phyloP scores from a whole-genome alignment of 2,329 filamentous ascomycete genomes.

The Kalmusia sp. region DNA sequence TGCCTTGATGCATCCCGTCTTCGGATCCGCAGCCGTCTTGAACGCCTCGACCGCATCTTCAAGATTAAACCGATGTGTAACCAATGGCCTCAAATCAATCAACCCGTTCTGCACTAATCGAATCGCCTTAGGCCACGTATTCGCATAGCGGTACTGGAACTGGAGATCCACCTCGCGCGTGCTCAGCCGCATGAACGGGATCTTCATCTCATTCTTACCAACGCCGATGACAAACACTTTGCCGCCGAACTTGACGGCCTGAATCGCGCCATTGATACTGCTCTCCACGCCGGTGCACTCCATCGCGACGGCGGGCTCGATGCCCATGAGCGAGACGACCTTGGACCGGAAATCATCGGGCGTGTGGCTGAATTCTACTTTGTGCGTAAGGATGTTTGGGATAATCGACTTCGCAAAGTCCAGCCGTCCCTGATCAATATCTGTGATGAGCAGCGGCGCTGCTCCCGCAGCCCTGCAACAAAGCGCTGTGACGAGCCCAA shows the following conservation, averaged over 20 bases:
- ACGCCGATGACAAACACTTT: constrained; percentile 98
- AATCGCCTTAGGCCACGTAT: constrained; percentile 95
- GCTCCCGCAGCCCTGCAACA: constrained; percentile 87
- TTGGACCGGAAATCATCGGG: constrained; percentile 75
- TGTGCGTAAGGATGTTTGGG: constrained; percentile 80
- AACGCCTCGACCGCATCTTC: constrained; percentile 92
- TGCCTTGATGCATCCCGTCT: constrained; percentile 96
- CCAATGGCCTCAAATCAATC: constrained; percentile 79
- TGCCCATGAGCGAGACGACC: constrained; percentile 74
- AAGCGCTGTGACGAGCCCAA: constrained; percentile 86
- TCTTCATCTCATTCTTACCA: constrained; percentile 91
- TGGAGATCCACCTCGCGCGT: constrained; percentile 93
- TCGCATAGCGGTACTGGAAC: constrained; percentile 95
- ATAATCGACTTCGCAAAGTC: constrained; percentile 84
- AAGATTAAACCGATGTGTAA: constrained; percentile 85
- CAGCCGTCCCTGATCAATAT: constrained; percentile 87
- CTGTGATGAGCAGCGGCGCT: constrained; percentile 89
- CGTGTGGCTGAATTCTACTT: constrained; percentile 68
- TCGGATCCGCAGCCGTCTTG: constrained; percentile 83
- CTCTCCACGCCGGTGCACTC: constrained; percentile 96
- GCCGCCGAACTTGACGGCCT: constrained; percentile 91
- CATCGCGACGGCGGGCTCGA: constrained; percentile 82
- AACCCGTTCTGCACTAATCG: constrained; percentile 84
- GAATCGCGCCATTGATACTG: constrained; percentile 84
- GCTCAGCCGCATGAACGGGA: constrained; percentile 93